These are phyloP conservation scores for Hortiboletus rubellus DNA, from an alignment of 1,284 basidiomycete species.

Conservation along the genomic window DNA sequence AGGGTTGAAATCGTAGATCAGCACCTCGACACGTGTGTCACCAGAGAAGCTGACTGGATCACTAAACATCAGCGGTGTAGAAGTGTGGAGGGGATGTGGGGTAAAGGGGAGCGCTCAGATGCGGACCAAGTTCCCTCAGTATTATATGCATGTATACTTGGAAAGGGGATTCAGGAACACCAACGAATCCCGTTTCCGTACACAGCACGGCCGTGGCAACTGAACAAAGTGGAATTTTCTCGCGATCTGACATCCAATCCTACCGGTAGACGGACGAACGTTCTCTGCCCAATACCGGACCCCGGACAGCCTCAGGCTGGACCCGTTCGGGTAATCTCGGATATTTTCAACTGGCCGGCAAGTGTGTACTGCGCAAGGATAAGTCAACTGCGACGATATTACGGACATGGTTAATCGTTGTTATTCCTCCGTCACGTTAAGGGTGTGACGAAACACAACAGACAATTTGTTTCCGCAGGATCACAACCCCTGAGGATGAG, in stretches of 20 bases:
- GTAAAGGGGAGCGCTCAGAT: constrained; percentile 1
- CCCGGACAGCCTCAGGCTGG: constrained; percentile 8
- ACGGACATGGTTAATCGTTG: no score
- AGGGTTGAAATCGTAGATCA: background rate
- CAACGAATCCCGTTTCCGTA: background rate
- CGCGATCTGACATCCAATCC: constrained; percentile 15
- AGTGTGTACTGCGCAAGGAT: background rate
- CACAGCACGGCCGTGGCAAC: constrained; percentile 21
- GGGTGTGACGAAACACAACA: no score
- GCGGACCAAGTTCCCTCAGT: background rate
- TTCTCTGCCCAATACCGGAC: constrained; percentile 12
- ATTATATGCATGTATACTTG: constrained; percentile 19
- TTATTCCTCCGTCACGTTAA: no score
- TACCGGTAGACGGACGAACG: constrained; percentile 4
- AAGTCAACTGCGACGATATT: background rate
- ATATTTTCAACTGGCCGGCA: background rate
- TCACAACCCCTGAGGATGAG: no score
- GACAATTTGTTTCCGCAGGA: no score
- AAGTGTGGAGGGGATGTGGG: background rate
- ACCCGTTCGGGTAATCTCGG: background rate
- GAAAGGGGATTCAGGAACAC: constrained; percentile 26
- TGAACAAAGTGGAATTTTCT: constrained; percentile 4
- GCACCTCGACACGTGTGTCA: constrained; percentile 33
- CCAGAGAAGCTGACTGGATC: constrained; percentile 33
- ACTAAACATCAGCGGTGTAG: constrained; percentile 20